Evolutionary conservation across 306 rosid species (phyloP), one percentile per base, ranked within the genome.

Genomic region (Cucumis hystrix): DNA sequence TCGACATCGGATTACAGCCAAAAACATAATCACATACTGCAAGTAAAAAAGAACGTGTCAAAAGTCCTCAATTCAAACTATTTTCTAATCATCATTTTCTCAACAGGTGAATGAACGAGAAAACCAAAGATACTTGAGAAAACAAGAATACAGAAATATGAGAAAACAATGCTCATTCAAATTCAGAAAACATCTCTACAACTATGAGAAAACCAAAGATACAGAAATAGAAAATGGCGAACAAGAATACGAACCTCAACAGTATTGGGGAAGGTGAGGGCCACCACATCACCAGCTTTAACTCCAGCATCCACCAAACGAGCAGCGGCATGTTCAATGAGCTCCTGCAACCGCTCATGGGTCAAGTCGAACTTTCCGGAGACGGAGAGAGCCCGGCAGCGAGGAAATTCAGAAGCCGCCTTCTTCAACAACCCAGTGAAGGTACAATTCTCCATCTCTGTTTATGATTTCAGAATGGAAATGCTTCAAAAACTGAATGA

Each of bases 211-310:
- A 47, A 47, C 54, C 16, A 47, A 47, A 47, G 16, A 12, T 47
- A 47, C 54, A 47, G 54, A 47, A 8, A 60, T 7, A 25, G 9
- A 54, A 8, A 17, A 23, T 59, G 40, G 49, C 23, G 33, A 28
- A 4, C 18, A 68, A 20, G 72, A 5, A 39, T 7, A 76, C 69
- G 56, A 40, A 90, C 97, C 95, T 90, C 97, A 74, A 95, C 76
- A 80, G 88, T 72, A 80, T 95, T 95, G 21, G 92, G 91, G 82
- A 92, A 95, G 70, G 96, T 88, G 72, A 95, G 98, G 13, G 96
- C 96, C 59, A 92, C 88, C 76, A 88, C 93, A 52, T 95, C 96
- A 77, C 86, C 87, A 40, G 87, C 83, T 23, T 76, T 79, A 83
- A 92, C 70, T 1, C 96, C 98, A 49, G 87, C 74, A 40, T 88